Conservation (phyloP, 2,329 filamentous ascomycete species). For the Xylaria sp. region DNA sequence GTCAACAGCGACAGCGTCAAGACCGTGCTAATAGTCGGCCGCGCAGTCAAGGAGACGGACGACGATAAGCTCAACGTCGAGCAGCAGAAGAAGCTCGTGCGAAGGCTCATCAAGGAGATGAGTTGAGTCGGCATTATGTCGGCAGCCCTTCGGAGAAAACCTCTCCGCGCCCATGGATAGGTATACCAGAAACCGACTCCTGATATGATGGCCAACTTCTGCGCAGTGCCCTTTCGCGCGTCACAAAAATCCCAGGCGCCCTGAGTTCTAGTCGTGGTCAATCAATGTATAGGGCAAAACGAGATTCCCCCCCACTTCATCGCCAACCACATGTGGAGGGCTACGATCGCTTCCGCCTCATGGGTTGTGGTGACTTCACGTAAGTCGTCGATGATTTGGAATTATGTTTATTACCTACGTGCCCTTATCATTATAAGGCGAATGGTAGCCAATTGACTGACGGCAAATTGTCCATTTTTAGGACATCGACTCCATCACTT, state of each 20-base stretch:
- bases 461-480: constrained; percentile 33
- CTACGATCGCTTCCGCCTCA: constrained; percentile 25
- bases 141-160: constrained; percentile 19
- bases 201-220: neutral
- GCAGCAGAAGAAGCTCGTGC: constrained; percentile 76
- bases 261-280: constrained; percentile 15
- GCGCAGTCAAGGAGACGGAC: constrained; percentile 82
- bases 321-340: constrained; percentile 18
- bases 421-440: constrained; percentile 29
- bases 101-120: constrained; percentile 70
- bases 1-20: constrained; percentile 81
- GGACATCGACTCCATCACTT: constrained; percentile 16
- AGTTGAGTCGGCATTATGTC: constrained; percentile 52
- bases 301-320: constrained; percentile 12
- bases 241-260: constrained; percentile 9
- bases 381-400: constrained; percentile 37
- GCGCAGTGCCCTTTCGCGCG: constrained; percentile 7
- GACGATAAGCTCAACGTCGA: constrained; percentile 70
- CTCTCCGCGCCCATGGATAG: constrained; percentile 5
- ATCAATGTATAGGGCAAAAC: constrained; percentile 20
- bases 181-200: constrained; percentile 11
- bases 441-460: constrained; percentile 29
- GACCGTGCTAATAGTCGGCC: constrained; percentile 81
- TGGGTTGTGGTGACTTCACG: constrained; percentile 24
- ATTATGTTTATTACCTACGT: constrained; percentile 30